Conservation (phyloP, 345 rosid species). For the Carallia brachiata region DNA sequence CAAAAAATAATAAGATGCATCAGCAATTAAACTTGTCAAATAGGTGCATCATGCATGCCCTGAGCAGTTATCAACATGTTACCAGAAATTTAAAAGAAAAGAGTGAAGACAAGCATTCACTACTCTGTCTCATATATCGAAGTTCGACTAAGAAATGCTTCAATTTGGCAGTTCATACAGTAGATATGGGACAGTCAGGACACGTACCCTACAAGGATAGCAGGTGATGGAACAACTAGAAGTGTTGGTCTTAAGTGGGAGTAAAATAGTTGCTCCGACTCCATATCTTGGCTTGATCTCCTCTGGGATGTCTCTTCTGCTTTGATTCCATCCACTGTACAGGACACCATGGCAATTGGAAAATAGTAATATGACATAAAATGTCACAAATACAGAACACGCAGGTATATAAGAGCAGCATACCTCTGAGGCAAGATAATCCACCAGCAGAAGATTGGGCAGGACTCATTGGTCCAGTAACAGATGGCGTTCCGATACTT, state of each 20-base stretch:
- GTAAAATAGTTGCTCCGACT: slow-evolving; percentile 53
- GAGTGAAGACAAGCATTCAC: too few species aligned
- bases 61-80: too few species aligned
- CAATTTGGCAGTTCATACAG: neutral
- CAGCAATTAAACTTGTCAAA: neutral
- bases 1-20: neutral
- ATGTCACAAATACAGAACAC: slow-evolving; percentile 4
- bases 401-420: slow-evolving; percentile 3
- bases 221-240: slow-evolving; percentile 84
- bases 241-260: slow-evolving; percentile 63
- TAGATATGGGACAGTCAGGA: slow-evolving; percentile 1
- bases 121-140: too few species aligned
- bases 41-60: too few species aligned
- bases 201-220: slow-evolving; percentile 91
- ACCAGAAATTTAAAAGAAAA: too few species aligned
- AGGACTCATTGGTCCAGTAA: slow-evolving; percentile 63
- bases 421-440: slow-evolving; percentile 58
- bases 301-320: slow-evolving; percentile 68
- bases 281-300: slow-evolving; percentile 65
- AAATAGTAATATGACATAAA: slow-evolving; percentile 13
- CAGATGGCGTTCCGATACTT: slow-evolving; percentile 38
- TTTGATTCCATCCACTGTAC: slow-evolving; percentile 57
- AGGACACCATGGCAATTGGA: slow-evolving; percentile 33
- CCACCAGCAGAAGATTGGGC: slow-evolving; percentile 51
- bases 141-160: neutral